Base-by-base conservation (phyloP, 164 flowering plant genomes). In the Stephania yunnanensis region DNA sequence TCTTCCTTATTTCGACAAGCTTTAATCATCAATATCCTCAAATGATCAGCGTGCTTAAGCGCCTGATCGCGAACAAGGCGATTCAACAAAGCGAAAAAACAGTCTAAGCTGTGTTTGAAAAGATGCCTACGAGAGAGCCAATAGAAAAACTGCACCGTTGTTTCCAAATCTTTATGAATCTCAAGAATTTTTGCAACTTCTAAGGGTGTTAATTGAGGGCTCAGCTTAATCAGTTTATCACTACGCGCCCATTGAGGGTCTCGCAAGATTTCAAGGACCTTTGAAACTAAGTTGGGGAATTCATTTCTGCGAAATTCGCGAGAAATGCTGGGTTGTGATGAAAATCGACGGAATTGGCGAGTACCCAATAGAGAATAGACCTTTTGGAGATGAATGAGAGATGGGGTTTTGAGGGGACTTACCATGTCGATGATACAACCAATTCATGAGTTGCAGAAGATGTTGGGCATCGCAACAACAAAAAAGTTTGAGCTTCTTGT, bases 1-100 rank as follows among this genome's bases (percentile, higher is more conserved):
- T 90, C 98, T 15, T 70, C 87, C 77, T 80, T 87, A 71, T 75
- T 80, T 72, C 81, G 68, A 84, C 93, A 88, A 72, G 86, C 82
- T 77, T 91, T 87, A 70, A 91, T 87, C 92, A 90, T 83, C 77
- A 87, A 71, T 69, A 91, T 87, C 81, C 88, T 78, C 19, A 89
- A 84, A 71, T 83, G 84, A 79, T 90, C 89, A 3, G 91, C 96
- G 9, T 83, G 85, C 6, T 29, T 82, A 69, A 87, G 87, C 7
- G 71, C 22, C 53, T 82, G 73, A 53, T 88, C 87, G 0, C 73
- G 53, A 36, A 89, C 73, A 11, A 93, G 89, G 79, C 90, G 83
- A 76, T 88, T 84, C 44, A 93, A 74, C 87, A 93, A 82, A 0
- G 85, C 79, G 8, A 73, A 69, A 75, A 74, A 88, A 78, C 87